A percentile compares a stretch with the other conserved stretches of the same genome.
Evolutionary conservation across 2,329 filamentous ascomycete species (phyloP).

Genomic region (Passalora sequoiae): DNA sequence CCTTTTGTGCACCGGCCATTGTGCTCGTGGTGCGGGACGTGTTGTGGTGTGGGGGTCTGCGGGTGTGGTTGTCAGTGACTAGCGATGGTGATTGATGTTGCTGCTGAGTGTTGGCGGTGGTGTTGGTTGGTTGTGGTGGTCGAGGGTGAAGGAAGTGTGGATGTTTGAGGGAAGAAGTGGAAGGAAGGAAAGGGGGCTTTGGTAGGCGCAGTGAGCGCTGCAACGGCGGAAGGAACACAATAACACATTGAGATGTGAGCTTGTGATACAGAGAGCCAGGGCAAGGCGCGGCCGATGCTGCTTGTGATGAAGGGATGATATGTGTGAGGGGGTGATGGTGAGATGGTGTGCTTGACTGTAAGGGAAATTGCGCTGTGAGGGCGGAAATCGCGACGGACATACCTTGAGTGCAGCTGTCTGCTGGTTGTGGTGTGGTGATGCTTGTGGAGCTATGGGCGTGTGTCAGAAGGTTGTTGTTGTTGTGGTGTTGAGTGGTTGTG

Average conservation of each 20-base stretch:
- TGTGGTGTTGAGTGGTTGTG: constrained; percentile 3
- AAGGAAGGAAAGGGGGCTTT: constrained; percentile 1
- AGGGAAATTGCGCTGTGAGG: not conserved
- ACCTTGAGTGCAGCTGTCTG: constrained; percentile 8
- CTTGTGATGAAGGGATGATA: not conserved
- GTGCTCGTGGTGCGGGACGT: not conserved
- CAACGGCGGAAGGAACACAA: not conserved
- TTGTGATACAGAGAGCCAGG: not conserved
- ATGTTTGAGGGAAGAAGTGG: constrained; percentile 1
- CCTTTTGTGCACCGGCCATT: constrained; percentile 18
- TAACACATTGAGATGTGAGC: not conserved
- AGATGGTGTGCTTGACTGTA: not conserved
- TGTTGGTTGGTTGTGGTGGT: constrained; percentile 5
- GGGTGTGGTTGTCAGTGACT: constrained; percentile 7
- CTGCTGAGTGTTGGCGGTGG: not conserved
- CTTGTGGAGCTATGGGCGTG: constrained; percentile 1
- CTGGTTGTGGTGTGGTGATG: constrained; percentile 4
- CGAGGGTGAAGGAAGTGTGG: constrained; percentile 1
- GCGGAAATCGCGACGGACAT: not conserved
- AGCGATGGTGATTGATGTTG: constrained; percentile 1
- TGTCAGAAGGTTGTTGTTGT: constrained; percentile 1
- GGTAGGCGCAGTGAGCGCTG: not conserved
- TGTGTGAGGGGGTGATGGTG: constrained; percentile 1
- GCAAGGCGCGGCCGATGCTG: not conserved
- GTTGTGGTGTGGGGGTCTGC: constrained; percentile 1